Conservation (phyloP, 1,139 yeast species). For the Suhomyces bolitotheri region DNA sequence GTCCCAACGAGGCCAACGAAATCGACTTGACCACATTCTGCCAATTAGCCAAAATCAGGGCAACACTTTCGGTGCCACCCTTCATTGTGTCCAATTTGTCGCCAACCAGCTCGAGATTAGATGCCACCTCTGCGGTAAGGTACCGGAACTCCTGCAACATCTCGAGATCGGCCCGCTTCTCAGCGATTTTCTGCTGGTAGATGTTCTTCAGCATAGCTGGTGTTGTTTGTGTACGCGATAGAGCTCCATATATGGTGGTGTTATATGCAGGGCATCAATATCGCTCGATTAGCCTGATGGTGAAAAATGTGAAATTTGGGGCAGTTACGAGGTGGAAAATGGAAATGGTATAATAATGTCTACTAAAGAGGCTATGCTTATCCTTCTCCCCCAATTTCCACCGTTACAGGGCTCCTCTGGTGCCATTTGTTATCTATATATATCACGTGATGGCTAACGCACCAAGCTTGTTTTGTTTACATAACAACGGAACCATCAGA, state of each 20-base stretch:
- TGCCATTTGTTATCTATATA: too few species aligned
- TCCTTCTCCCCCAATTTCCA: too few species aligned
- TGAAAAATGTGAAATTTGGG: too few species aligned
- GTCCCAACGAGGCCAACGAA: slow-evolving; percentile 64
- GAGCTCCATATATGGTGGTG: not conserved
- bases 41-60: slow-evolving; percentile 65
- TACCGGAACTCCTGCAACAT: slow-evolving; percentile 50
- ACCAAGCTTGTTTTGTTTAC: slow-evolving; percentile 9
- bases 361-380: too few species aligned
- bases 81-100: slow-evolving; percentile 51
- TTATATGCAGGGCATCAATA: slow-evolving; percentile 4
- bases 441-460: too few species aligned
- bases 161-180: slow-evolving; percentile 55
- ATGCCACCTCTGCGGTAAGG: slow-evolving; percentile 48
- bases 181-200: slow-evolving; percentile 36
- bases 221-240: not conserved
- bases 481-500: too few species aligned
- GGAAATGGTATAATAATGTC: too few species aligned
- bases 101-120: slow-evolving; percentile 50
- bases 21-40: slow-evolving; percentile 64
- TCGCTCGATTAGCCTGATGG: too few species aligned
- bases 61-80: slow-evolving; percentile 60
- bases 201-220: slow-evolving; percentile 17
- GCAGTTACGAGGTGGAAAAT: too few species aligned
- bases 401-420: too few species aligned